Evolutionary conservation across 2,329 filamentous ascomycete species (phyloP), one percentile per base, ranked within the genome.

Genomic region (Paraphoma sp.): DNA sequence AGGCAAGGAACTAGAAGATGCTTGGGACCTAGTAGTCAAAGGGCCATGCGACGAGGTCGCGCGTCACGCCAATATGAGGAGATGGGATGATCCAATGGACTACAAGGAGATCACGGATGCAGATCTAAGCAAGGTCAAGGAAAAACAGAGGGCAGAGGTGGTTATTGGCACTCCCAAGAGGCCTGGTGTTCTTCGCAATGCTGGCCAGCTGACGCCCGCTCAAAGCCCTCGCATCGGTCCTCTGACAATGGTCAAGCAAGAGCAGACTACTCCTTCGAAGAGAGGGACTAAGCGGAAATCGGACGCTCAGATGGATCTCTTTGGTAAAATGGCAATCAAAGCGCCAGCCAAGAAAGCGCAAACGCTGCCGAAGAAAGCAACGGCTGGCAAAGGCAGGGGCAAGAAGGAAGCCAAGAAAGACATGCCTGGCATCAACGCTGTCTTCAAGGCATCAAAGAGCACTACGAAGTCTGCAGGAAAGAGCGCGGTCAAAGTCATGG

Each of bases 31-130:
- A 57, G 87, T 98, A 16, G 90, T 99, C 36, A 88, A 87, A 63
- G 93, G 92, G 17, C 90, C 90, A 67, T 95, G 92, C 72, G 95
- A 99, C 73, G 88, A 93, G 62, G 89, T 99, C 40, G 95, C 95
- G 17, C 84, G 84, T 47, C 81, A 92, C 40, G 90, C 88, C 14
- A 86, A 86, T 18, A 77, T 88, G 76, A 82, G 82, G 51, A 80
- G 78, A 56, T 88, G 86, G 85, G 78, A 87, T 61, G 84, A 87
- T 54, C 71, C 65, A 1, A 68, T 68, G 52, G 63, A 69, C 2
- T 71, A 66, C 53, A 75, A 72, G 54, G 69, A 71, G 30, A 68
- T 78, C 23, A 71, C 72, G 7, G 74, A 75, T 31, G 74, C 75
- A 17, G 61, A 76, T 23, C 28, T 77, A 6, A 65, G 51, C 48